Evolutionary conservation across 352 stramenopile species (phyloP), one percentile per base, ranked within the genome.

Genomic region (Globisporangium rhizosaccharum): DNA sequence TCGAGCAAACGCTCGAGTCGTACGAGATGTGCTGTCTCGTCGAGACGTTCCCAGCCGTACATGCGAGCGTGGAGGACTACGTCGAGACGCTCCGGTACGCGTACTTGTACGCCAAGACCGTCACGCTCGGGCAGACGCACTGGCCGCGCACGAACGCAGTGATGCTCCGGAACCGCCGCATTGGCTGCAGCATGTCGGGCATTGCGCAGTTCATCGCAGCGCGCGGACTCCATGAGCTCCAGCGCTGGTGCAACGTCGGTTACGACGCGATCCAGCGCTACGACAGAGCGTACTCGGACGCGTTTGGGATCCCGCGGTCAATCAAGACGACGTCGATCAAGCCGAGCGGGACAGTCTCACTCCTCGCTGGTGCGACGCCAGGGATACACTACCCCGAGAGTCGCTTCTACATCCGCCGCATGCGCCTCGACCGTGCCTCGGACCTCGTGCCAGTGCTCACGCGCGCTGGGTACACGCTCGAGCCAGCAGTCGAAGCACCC

Each of bases 21-120:
- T 97, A 97, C 66, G 92, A 98, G 67, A 92, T 98, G 73, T 98
- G 92, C 65, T 97, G 92, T 45, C 77, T 98, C 20, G 92, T 98
- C 12, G 92, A 98, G 72, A 98, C 92, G 0, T 97, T 98, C 67
- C 92, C 92, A 20, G 69, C 64, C 50, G 87, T 89, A 33, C 90
- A 97, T 66, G 65, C 78, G n/a, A 77, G 61, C 25, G 54, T 97
- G 3, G 81, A 97, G 12, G 92, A 98, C 56, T 98, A 88, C 69
- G 46, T 91, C 23, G 71, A 87, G 61, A 98, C 92, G 25, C 75
- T 97, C 6, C 79, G 85, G 41, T 91, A 77, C 62, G 90, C 90
- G 7, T 96, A 89, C 63, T 66, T 97, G 65, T 98, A 98, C 67
- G 92, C 90, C 8, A 98, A 98, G 75, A 97, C 89, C 1, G 92